Evolutionary conservation across 1,284 basidiomycete species (phyloP), one percentile per base, ranked within the genome.

Genomic region (Cryptococcus sp.): DNA sequence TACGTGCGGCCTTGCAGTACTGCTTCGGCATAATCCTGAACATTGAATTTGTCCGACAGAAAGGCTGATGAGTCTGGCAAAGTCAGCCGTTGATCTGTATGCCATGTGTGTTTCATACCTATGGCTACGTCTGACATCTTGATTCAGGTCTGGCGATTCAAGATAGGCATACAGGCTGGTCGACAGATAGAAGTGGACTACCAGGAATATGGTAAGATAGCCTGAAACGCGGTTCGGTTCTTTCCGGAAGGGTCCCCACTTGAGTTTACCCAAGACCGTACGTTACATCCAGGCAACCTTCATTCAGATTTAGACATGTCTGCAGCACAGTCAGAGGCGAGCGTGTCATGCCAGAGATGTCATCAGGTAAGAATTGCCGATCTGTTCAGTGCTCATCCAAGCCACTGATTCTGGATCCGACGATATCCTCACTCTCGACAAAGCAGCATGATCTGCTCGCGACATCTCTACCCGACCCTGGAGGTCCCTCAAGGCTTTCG

Each of bases 11-110:
- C 86, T 10, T 88, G 84, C 21, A 94, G 80, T 48, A 92, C 81
- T 18, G 88, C 84, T 70, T 91, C 91, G 4, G 91, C 90, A 69
- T 92, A 93, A 49, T 87, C 85, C 68, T 89, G 86, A 16, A 89
- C 80, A 68, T 92, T 85, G 71, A 94, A 96, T 40, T 83, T 78
- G 5, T 83, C 72, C 11, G 72, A 72, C 23, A 73, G 62, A 57
- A 76, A 77, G 13, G 73, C 69, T 47, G 67, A 62, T 49, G 70
- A 67, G 52, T 76, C 75, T 72, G 59, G n/a, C n/a, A n/a, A 10
- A 43, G 41, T n/a, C n/a, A n/a, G n/a, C n/a, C n/a, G n/a, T n/a
- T n/a, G n/a, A n/a, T n/a, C n/a, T n/a, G n/a, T n/a, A n/a, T n/a
- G n/a, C 5, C 28, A 5, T 4, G 28, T 5, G 5, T 28, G 11